These are phyloP conservation scores for Allium sativum DNA, from an alignment of 106 monocot genomes.

Conservation along the genomic window DNA sequence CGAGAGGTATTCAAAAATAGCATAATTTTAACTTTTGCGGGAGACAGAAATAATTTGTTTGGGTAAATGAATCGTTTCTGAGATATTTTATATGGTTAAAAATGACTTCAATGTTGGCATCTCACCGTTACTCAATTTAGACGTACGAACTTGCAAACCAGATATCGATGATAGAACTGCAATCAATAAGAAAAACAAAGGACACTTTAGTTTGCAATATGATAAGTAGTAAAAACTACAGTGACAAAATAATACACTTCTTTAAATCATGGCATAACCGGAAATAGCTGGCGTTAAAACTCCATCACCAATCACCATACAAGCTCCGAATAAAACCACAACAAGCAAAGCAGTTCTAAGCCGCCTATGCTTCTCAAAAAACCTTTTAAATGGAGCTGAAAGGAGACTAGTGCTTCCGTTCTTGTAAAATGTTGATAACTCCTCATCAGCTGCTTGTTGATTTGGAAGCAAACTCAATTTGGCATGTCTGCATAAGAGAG, in stretches of 20 bases:
- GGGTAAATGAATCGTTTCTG: too few species aligned
- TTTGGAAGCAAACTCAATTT: slow-evolving; percentile 90
- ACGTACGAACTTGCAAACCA: slow-evolving; percentile 50
- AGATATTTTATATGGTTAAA: too few species aligned
- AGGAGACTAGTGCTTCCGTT: slow-evolving; percentile 19
- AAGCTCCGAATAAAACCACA: slow-evolving; percentile 72
- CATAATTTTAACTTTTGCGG: too few species aligned
- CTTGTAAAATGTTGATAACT: slow-evolving; percentile 74
- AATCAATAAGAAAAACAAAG: slow-evolving; percentile 9
- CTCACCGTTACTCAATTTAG: slow-evolving; percentile 38
- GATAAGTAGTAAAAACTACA: not conserved
- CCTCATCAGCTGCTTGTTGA: slow-evolving; percentile 88
- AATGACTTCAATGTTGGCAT: not conserved
- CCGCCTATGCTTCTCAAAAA: slow-evolving; percentile 79
- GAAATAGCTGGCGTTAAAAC: slow-evolving; percentile 87
- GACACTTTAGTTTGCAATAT: not conserved
- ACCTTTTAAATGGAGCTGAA: slow-evolving; percentile 46
- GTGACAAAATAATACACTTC: not conserved
- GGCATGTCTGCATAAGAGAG: slow-evolving; percentile 86
- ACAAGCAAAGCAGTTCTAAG: slow-evolving; percentile 50
- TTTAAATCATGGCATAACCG: slow-evolving; percentile 13
- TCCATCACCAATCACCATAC: slow-evolving; percentile 92
- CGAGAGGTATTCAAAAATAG: too few species aligned
- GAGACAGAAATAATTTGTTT: too few species aligned
- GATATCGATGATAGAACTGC: slow-evolving; percentile 75